phyloP scores from a whole-genome alignment of 2,329 filamentous ascomycete genomes.

The Clathrospora elynae region DNA sequence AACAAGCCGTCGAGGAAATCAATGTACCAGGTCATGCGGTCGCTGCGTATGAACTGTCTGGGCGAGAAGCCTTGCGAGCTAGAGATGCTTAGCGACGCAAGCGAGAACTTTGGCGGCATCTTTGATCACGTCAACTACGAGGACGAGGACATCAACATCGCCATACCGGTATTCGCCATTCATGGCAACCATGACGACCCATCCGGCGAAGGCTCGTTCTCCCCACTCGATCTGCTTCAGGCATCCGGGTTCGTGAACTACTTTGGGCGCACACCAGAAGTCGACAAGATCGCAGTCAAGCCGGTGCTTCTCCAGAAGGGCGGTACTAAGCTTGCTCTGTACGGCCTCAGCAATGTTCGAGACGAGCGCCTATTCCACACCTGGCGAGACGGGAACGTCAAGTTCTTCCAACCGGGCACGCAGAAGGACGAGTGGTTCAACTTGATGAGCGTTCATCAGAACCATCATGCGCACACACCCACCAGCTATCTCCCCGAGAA shows the following conservation, averaged over 20 bases:
- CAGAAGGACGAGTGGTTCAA: slow-evolving; percentile 95
- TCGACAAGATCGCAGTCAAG: slow-evolving; percentile 91
- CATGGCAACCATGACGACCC: slow-evolving; percentile 99
- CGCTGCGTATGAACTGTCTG: slow-evolving; percentile 87
- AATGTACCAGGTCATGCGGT: slow-evolving; percentile 97
- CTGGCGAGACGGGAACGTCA: slow-evolving; percentile 90
- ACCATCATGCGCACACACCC: slow-evolving; percentile 88
- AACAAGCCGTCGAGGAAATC: slow-evolving; percentile 96
- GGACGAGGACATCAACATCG: slow-evolving; percentile 94
- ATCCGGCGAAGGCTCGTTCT: slow-evolving; percentile 91
- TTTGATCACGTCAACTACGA: slow-evolving; percentile 98
- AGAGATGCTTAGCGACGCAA: slow-evolving; percentile 91
- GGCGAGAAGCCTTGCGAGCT: slow-evolving; percentile 95
- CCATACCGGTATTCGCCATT: slow-evolving; percentile 96
- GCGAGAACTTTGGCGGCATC: slow-evolving; percentile 82
- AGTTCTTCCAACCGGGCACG: slow-evolving; percentile 82
- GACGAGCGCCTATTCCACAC: slow-evolving; percentile 94
- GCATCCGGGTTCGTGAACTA: slow-evolving; percentile 93
- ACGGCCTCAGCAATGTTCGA: slow-evolving; percentile 92
- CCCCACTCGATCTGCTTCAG: slow-evolving; percentile 88
- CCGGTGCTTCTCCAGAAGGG: slow-evolving; percentile 94
- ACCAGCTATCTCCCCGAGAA: slow-evolving; percentile 95
- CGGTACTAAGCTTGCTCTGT: slow-evolving; percentile 86
- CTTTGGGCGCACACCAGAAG: slow-evolving; percentile 88
- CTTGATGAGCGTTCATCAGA: slow-evolving; percentile 91